Evolutionary conservation across 176 grass and related monocot species (phyloP), one percentile per base, ranked within the genome.

Genomic region (Elaeis guineensis): DNA sequence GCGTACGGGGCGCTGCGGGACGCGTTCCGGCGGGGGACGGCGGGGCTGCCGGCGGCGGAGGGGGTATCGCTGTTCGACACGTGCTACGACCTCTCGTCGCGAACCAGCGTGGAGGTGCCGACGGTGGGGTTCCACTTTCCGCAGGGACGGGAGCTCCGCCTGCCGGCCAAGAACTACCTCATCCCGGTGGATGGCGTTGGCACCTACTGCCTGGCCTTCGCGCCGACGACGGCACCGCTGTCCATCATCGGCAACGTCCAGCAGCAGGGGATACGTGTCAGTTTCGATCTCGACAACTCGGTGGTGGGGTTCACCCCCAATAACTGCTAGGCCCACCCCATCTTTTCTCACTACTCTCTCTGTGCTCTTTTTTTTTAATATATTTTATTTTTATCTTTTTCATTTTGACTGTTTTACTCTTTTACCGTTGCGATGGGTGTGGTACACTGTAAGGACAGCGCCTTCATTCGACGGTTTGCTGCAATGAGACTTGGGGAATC

Each of bases 171-270:
- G 79, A 98, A 98, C 77, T 93, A 98, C 84, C 79, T 98, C 1
- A 93, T 98, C 53, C 94, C 88, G 22, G 82, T 93, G 0, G 94
- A 98, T 66, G 82, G 67, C 0, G 64, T 63, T 0, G 94, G 94
- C 0, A 93, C 88, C 2, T 98, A 93, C 82, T 93, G 94, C 81
- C 76, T 98, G 21, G 94, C 88, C 0, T 98, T 98, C 64, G 88
- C 94, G 2, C 66, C 79, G 5, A 98, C 88, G 3, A 73, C 66
- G 21, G 66, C 73, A 0, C 63, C 88, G 26, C 79, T 98, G 25
- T 98, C 94, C 60, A 98, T 98, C 73, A 74, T 98, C 79, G 88
- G 94, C 4, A 98, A 98, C 78, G 84, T 98, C 62, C 88, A 98
- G 81, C 94, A 98, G 73, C 94, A 98, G 79, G 88, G 84, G 4